Evolutionary conservation across 352 stramenopile genomes (phyloP), one percentile per base, ranked within the genome.

Genomic region (Pythium periplocum): DNA sequence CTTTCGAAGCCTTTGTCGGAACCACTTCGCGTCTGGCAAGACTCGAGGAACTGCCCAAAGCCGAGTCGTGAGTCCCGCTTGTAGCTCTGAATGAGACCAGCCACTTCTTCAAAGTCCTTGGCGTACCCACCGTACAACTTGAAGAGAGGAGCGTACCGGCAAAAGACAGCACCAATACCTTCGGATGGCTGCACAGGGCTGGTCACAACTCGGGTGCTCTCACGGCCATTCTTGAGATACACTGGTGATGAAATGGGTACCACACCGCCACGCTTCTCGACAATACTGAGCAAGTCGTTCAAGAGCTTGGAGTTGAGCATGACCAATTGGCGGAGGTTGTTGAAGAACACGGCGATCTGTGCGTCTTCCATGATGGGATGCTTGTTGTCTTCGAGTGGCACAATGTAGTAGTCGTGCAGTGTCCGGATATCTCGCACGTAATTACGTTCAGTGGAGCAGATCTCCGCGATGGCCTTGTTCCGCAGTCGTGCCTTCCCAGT

Each of bases 301-400:
- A 89, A 70, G 10, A 94, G 61, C 61, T 92, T 91, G 9, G 79
- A 91, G 61, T 94, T 92, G 54, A 94, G 72, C 75, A 88, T 88
- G 33, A 91, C 78, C 2, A 94, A 65, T 53, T 92, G 75, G 7
- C 80, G 65, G 37, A 94, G 43, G 34, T 85, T 92, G 64, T 90
- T 91, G 56, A 94, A 94, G 45, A 94, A 94, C 11, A 94, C 84
- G 41, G 84, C 84, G 49, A 93, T 90, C 61, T 90, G 79, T 2
- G 80, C 76, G 62, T 95, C 81, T 34, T 84, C 71, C 74, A 90
- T 86, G 48, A 95, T 87, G 30, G 74, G 78, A 53, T 92, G 79
- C 38, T 72, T 74, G 52, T 83, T 87, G 52, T 86, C 78, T 46
- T 91, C 78, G 26, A 95, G 66, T 31, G 78, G 72, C 36, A 89